Conservation (phyloP, 306 rosid species). For the Gastrolobium bilobum region DNA sequence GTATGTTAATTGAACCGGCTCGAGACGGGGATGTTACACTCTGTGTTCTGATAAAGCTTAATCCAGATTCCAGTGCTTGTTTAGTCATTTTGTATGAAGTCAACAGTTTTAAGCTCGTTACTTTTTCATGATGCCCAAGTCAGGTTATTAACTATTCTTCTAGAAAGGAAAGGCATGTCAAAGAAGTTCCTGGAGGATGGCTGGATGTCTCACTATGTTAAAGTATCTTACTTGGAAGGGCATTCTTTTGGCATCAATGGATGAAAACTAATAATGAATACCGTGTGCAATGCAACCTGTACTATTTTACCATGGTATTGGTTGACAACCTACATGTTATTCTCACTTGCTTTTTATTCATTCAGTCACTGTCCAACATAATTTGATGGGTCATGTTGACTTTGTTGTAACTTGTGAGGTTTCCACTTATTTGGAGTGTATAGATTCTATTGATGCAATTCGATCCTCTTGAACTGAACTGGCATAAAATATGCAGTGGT, state of each 20-base stretch:
- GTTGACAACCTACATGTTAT: slow-evolving; percentile 88
- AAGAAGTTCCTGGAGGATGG: slow-evolving; percentile 86
- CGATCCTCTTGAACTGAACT: slow-evolving; percentile 19
- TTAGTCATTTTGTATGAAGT: not conserved
- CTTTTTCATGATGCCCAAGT: slow-evolving; percentile 31
- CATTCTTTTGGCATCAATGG: slow-evolving; percentile 29
- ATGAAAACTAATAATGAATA: slow-evolving; percentile 48
- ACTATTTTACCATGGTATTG: slow-evolving; percentile 81
- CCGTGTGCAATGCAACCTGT: slow-evolving; percentile 87
- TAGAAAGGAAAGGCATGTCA: slow-evolving; percentile 64
- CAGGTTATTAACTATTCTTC: slow-evolving; percentile 78
- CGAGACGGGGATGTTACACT: too few species aligned
- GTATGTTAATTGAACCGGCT: too few species aligned
- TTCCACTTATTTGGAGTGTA: slow-evolving; percentile 13
- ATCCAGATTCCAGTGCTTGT: not conserved
- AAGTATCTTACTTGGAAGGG: not conserved
- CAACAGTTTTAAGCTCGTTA: not conserved
- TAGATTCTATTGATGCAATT: slow-evolving; percentile 33
- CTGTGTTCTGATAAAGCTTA: slow-evolving; percentile 26
- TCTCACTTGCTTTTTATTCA: slow-evolving; percentile 38
- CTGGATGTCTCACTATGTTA: slow-evolving; percentile 43
- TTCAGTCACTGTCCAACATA: slow-evolving; percentile 14
- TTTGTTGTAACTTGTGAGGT: slow-evolving; percentile 18
- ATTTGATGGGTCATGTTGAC: slow-evolving; percentile 37
- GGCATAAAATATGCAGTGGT: slow-evolving; percentile 16